A percentile compares a stretch with the other conserved stretches of the same genome.
These are phyloP conservation scores for Colletotrichum endophyticum DNA, from an alignment of 2,329 filamentous ascomycete species.

Conservation along the genomic window DNA sequence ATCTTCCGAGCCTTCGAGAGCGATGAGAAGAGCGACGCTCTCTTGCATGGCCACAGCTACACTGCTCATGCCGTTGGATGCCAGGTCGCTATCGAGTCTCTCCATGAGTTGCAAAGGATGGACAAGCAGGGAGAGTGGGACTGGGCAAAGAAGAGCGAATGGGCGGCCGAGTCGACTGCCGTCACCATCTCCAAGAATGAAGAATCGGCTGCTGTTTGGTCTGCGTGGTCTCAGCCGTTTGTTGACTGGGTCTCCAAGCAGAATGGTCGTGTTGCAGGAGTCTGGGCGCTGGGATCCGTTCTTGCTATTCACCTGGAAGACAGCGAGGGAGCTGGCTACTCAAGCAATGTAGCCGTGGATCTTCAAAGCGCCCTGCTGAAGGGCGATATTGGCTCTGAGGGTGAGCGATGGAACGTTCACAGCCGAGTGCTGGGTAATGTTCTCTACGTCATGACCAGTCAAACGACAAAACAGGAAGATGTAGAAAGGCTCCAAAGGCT, in stretches of 20 bases:
- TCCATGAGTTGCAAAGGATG: conserved; percentile 65
- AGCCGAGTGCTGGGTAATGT: conserved; percentile 62
- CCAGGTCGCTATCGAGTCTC: conserved; percentile 73
- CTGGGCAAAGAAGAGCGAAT: conserved; percentile 54
- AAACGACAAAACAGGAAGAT: conserved; percentile 40
- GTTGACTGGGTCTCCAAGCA: conserved; percentile 62
- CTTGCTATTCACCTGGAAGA: conserved; percentile 65
- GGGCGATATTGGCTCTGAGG: not conserved
- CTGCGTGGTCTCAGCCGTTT: conserved; percentile 70
- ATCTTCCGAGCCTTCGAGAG: conserved; percentile 77
- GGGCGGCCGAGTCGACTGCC: not conserved
- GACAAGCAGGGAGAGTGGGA: conserved; percentile 63
- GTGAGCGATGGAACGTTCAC: conserved; percentile 53
- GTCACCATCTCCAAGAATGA: too few relatives aligned
- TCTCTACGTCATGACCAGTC: conserved; percentile 62
- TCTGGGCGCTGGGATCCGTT: conserved; percentile 78
- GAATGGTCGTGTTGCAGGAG: conserved; percentile 60
- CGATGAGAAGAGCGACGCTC: conserved; percentile 76
- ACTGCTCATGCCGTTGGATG: conserved; percentile 85
- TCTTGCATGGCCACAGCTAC: conserved; percentile 87
- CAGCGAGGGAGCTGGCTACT: conserved; percentile 48
- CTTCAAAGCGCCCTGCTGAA: conserved; percentile 36
- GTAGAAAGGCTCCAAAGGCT: conserved; percentile 12
- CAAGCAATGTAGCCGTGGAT: conserved; percentile 48
- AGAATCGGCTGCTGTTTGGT: conserved; percentile 56